phyloP scores from a whole-genome alignment of 192 early-diverging fungal genomes.

The Umbelopsis ramanniana region DNA sequence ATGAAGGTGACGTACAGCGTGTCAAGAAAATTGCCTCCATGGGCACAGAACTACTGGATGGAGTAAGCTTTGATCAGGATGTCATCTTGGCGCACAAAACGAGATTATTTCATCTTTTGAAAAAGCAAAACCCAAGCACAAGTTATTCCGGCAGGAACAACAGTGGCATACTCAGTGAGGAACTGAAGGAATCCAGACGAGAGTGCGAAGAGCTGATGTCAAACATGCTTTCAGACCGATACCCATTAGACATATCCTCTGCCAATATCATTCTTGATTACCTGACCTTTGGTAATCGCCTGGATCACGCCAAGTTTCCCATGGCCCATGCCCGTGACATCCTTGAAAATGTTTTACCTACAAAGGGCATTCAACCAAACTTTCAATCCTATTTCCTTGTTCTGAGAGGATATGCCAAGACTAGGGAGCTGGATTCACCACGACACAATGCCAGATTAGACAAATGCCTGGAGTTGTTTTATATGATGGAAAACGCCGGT shows the following conservation, averaged over 20 bases:
- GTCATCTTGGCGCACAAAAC: conserved; percentile 5
- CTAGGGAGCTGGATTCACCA: conserved; percentile 28
- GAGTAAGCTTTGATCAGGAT: not conserved
- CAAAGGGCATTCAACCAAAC: conserved; percentile 31
- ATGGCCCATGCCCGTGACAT: conserved; percentile 31
- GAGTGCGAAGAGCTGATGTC: conserved; percentile 26
- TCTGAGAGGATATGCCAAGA: conserved; percentile 35
- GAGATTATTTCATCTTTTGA: not conserved
- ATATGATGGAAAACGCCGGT: conserved; percentile 30
- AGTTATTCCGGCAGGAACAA: not conserved
- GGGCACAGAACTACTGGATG: conserved; percentile 14
- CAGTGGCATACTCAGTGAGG: no score
- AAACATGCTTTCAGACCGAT: conserved; percentile 12
- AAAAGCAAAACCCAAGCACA: not conserved
- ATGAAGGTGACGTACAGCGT: conserved; percentile 5
- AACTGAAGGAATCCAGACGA: not conserved
- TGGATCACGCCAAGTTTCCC: conserved; percentile 31
- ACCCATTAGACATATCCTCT: conserved; percentile 20
- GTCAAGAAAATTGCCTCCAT: conserved; percentile 12
- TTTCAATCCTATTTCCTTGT: conserved; percentile 24
- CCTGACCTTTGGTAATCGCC: conserved; percentile 33
- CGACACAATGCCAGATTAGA: conserved; percentile 33
- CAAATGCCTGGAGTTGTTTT: conserved; percentile 28
- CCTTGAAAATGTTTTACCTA: conserved; percentile 32
- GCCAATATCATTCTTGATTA: conserved; percentile 37